Evolutionary conservation across 352 stramenopile genomes (phyloP).

Genomic region (Phytophthora sojae): DNA sequence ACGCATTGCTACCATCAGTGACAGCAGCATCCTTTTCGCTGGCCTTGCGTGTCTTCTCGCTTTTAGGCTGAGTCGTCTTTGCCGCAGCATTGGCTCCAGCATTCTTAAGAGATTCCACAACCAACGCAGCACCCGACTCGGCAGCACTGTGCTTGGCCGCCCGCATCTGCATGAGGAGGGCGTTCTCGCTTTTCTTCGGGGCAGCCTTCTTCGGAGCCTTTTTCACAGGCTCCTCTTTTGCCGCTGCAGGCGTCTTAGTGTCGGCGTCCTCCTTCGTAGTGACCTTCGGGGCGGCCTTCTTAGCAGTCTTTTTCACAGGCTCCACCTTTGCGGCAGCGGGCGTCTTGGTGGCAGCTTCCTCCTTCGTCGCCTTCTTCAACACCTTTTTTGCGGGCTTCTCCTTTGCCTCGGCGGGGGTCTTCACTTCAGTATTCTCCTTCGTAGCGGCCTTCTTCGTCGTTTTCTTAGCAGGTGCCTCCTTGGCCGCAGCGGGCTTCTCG

Average conservation of each 20-base stretch:
- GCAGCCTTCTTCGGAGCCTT: slow-evolving; percentile 27
- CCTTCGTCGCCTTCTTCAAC: background rate
- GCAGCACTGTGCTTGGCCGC: slow-evolving; percentile 33
- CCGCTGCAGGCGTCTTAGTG: slow-evolving; percentile 12
- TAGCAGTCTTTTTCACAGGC: background rate
- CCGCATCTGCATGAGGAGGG: slow-evolving; percentile 41
- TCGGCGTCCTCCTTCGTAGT: slow-evolving; percentile 13
- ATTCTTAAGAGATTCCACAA: slow-evolving; percentile 28
- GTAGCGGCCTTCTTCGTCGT: background rate
- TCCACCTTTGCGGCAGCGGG: background rate
- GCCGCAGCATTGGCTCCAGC: slow-evolving; percentile 1
- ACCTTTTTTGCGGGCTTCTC: background rate
- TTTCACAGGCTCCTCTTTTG: slow-evolving; percentile 11
- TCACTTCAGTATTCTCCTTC: background rate
- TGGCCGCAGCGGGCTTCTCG: background rate
- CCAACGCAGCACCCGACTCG: slow-evolving; percentile 33
- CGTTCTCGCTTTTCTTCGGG: slow-evolving; percentile 43
- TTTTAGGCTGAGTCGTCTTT: slow-evolving; percentile 17
- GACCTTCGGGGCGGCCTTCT: background rate
- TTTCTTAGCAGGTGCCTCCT: background rate
- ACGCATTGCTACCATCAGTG: slow-evolving; percentile 6
- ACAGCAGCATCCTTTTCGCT: slow-evolving; percentile 21
- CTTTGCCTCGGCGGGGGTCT: background rate
- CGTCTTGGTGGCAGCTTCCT: background rate
- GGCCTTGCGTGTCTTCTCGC: slow-evolving; percentile 30